Evolutionary conservation across 345 rosid species (phyloP).

Genomic region (Rhodamnia argentea): DNA sequence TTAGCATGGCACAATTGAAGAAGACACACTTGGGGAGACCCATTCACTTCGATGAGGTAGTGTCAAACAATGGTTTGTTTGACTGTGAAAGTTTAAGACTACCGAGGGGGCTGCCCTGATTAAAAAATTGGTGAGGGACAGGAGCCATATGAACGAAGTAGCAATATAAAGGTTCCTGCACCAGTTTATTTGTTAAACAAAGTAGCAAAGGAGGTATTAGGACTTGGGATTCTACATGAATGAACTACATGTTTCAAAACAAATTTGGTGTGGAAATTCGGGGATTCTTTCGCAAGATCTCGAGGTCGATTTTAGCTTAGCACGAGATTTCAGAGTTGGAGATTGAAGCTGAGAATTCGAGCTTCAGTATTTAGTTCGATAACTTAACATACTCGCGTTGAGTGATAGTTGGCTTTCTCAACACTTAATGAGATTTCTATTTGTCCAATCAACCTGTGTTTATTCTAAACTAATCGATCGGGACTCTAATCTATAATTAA

Average conservation of each 20-base stretch:
- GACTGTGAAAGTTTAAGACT: background rate
- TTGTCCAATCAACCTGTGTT: too few species aligned
- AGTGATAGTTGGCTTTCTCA: background rate
- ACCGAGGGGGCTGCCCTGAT: background rate
- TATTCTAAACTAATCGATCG: too few species aligned
- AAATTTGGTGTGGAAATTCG: background rate
- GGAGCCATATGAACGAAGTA: background rate
- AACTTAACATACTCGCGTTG: background rate
- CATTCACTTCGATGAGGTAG: background rate
- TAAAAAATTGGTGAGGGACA: background rate
- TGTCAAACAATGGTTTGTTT: background rate
- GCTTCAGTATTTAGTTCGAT: background rate
- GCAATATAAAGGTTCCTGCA: background rate
- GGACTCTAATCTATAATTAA: background rate
- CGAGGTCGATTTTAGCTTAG: background rate
- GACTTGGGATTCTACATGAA: background rate
- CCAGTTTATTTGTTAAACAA: background rate
- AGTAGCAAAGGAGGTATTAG: background rate
- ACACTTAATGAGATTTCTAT: background rate
- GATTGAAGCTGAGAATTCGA: background rate
- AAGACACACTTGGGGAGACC: background rate
- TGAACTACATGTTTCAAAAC: background rate
- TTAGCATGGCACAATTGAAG: background rate
- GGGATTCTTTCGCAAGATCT: background rate
- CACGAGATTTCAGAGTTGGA: too few species aligned